These are phyloP conservation scores for Amylocystis lapponica DNA, from an alignment of 768 basidiomycete species.

Conservation along the genomic window DNA sequence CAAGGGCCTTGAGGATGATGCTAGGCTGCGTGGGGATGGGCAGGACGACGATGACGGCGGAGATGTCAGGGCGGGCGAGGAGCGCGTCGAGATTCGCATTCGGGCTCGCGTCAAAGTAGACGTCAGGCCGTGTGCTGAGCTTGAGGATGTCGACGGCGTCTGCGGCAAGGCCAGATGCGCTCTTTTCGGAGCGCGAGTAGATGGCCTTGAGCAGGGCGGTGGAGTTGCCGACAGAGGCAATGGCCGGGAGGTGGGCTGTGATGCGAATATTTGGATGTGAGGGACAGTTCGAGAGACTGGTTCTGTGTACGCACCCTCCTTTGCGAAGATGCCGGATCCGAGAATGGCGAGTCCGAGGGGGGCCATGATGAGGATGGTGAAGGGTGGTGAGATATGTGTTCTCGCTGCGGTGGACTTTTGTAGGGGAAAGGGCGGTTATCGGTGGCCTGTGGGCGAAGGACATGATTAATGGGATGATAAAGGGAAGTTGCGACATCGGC, in stretches of 20 bases:
- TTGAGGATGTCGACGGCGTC: conserved; percentile 38
- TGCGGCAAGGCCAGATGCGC: conserved; percentile 46
- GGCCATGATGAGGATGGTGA: conserved; percentile 29
- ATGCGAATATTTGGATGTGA: too few relatives aligned
- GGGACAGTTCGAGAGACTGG: too few relatives aligned
- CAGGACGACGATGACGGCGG: conserved; percentile 67
- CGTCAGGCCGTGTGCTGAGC: conserved; percentile 34
- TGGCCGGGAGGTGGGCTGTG: conserved; percentile 74
- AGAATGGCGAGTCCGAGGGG: conserved; percentile 63
- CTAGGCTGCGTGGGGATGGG: conserved; percentile 73
- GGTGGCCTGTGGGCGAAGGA: too few relatives aligned
- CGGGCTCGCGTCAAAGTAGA: conserved; percentile 49
- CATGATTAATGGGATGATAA: background rate
- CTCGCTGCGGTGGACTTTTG: background rate
- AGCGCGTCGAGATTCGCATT: conserved; percentile 51
- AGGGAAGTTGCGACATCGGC: background rate
- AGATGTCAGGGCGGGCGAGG: conserved; percentile 62
- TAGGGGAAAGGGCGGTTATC: background rate
- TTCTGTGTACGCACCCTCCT: conserved; percentile 46
- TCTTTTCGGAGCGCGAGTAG: conserved; percentile 73
- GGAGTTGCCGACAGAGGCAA: conserved; percentile 47
- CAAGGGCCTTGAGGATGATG: conserved; percentile 56
- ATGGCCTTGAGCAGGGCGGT: conserved; percentile 54
- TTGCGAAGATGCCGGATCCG: conserved; percentile 76
- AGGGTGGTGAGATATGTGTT: background rate